Evolutionary conservation across 345 rosid genomes (phyloP).

Genomic region (Crucihimalaya himalaica): DNA sequence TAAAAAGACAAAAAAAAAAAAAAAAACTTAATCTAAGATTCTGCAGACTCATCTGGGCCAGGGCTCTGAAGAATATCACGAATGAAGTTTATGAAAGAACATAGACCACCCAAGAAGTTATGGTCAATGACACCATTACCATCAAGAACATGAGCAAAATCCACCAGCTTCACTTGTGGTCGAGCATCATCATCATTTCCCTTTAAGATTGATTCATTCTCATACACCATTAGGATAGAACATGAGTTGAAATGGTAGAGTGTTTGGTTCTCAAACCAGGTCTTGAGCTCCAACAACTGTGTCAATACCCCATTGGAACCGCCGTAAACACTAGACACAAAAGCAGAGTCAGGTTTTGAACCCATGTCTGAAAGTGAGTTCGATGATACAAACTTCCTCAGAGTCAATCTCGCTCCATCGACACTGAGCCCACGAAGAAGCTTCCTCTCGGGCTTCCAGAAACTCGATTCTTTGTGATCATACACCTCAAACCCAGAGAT

Average conservation of each 20-base stretch:
- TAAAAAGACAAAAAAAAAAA: neutral
- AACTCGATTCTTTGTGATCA: constrained; percentile 44
- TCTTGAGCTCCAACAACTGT: constrained; percentile 75
- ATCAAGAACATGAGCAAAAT: constrained; percentile 91
- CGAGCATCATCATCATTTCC: constrained; percentile 43
- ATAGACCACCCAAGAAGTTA: constrained; percentile 93
- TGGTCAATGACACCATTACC: constrained; percentile 88
- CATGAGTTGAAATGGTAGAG: constrained; percentile 81
- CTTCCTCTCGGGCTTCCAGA: constrained; percentile 73
- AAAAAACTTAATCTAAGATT: neutral
- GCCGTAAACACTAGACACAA: constrained; percentile 58
- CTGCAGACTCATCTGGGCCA: constrained; percentile 47
- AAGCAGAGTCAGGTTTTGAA: constrained; percentile 57
- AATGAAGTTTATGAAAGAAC: constrained; percentile 81
- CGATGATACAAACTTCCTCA: constrained; percentile 83
- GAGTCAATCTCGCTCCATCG: constrained; percentile 56
- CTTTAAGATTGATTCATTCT: constrained; percentile 49
- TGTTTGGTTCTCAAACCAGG: constrained; percentile 94
- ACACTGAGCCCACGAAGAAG: constrained; percentile 44
- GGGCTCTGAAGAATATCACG: constrained; percentile 58
- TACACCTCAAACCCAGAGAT: constrained; percentile 72
- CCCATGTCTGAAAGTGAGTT: constrained; percentile 41
- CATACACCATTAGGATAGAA: constrained; percentile 76
- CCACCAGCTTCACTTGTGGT: constrained; percentile 71
- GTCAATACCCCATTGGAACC: constrained; percentile 69